Evolutionary conservation across 257 asterid species (phyloP), one percentile per base, ranked within the genome.

Genomic region (Penstemon eatonii): DNA sequence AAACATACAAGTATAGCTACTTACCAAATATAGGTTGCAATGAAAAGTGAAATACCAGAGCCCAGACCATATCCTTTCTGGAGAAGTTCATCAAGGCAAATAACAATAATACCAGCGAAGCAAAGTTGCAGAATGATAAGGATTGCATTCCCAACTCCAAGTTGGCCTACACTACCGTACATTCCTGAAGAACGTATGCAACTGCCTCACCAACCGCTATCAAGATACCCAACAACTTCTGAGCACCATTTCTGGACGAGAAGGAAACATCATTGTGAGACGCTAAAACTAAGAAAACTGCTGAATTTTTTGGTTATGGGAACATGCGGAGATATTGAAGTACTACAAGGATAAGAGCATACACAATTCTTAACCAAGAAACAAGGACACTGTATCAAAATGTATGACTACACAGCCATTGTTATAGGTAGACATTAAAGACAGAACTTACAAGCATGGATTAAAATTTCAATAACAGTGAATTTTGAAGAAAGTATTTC

Each of bases 1-100:
- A 1, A 37, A 49, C 9, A 39, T 50, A 15, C 7, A 60, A 3
- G 3, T 15, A 1, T 61, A 7, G 19, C 19, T 46, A 46, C 75
- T 65, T 80, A 82, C 91, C 91, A 85, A 39, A 85, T 85, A 71
- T 85, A 82, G 71, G 91, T 85, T 19, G 91, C 91, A 36, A 85
- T 82, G 73, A 85, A 85, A 44, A 85, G 84, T 13, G 91, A 85
- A 47, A 85, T 85, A 12, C 90, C 90, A 45, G 90, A 85, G 13
- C 86, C 85, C 15, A 83, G 67, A 57, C 85, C 88, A 77, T 83
- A 83, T 80, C 87, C 87, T 76, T 83, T 83, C 58, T 83, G 85
- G 40, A 83, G 87, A 41, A 83, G 87, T 40, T 83, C 87, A 55
- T 83, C 87, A 1, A 84, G 81, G 64, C 90, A 84, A 57, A 82